These are phyloP conservation scores for Taiwanofungus camphoratus DNA, from an alignment of 1,284 basidiomycete genomes.

Conservation along the genomic window DNA sequence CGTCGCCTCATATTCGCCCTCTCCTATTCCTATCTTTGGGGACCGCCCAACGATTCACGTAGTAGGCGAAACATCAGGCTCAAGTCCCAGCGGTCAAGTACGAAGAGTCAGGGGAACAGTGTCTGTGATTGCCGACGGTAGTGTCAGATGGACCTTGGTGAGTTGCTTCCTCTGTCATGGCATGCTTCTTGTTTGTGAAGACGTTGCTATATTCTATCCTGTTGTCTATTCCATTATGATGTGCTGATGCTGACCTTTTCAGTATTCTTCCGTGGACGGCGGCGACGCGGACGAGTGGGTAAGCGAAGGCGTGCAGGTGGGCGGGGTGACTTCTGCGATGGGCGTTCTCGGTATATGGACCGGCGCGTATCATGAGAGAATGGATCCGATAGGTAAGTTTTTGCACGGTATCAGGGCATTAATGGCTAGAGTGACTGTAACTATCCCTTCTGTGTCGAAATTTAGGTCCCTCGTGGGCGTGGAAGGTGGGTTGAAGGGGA, in stretches of 20 bases:
- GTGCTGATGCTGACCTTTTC: neutral
- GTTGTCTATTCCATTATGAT: too few relatives aligned
- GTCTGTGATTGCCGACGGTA: slow-evolving; percentile 45
- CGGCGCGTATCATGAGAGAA: slow-evolving; percentile 43
- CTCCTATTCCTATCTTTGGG: slow-evolving; percentile 29
- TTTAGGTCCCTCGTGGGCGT: slow-evolving; percentile 20
- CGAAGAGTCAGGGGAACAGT: slow-evolving; percentile 40
- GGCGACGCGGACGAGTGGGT: slow-evolving; percentile 38
- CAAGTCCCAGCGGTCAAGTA: slow-evolving; percentile 17
- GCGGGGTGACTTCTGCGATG: slow-evolving; percentile 43
- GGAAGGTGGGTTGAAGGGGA: slow-evolving; percentile 18
- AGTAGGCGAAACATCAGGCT: slow-evolving; percentile 38
- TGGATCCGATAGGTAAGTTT: slow-evolving; percentile 42
- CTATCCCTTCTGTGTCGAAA: too few relatives aligned
- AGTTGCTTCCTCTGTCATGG: slow-evolving; percentile 12
- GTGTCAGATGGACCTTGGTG: slow-evolving; percentile 50
- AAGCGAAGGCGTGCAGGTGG: slow-evolving; percentile 53
- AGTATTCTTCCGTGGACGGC: slow-evolving; percentile 22
- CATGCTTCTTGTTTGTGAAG: too few relatives aligned
- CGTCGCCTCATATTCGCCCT: slow-evolving; percentile 34
- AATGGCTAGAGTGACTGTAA: neutral
- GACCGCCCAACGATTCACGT: slow-evolving; percentile 47
- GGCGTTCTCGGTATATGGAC: slow-evolving; percentile 58
- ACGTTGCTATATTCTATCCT: too few relatives aligned
- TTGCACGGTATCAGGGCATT: neutral